Conservation (phyloP, 2,329 filamentous ascomycete genomes). For the Zymoseptoria pseudotritici region DNA sequence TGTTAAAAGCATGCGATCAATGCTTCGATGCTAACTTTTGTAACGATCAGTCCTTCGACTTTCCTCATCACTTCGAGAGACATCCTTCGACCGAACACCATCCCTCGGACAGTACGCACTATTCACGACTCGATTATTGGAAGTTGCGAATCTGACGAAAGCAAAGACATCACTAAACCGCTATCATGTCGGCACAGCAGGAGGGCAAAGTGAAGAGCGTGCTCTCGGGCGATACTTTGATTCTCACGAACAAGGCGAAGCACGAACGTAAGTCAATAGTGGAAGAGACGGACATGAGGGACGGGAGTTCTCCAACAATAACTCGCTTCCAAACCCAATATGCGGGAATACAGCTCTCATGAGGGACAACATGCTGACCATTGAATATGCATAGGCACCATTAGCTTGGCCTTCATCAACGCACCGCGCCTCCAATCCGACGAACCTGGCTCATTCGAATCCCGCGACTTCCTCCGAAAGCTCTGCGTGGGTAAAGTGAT, state of each 20-base stretch:
- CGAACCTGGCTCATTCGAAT: slow-evolving; percentile 79
- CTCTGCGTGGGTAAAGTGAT: slow-evolving; percentile 79
- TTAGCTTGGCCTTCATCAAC: slow-evolving; percentile 87
- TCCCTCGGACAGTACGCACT: not conserved
- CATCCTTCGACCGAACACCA: not conserved
- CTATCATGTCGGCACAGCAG: slow-evolving; percentile 36
- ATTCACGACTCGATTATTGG: not conserved
- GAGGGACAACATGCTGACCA: not conserved
- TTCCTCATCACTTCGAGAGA: not conserved
- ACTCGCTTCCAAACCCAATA: no score
- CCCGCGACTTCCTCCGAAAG: slow-evolving; percentile 83
- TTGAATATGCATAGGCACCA: slow-evolving; percentile 35
- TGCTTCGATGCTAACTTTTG: not conserved
- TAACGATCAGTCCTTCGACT: not conserved
- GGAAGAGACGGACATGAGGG: not conserved
- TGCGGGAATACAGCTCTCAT: not conserved
- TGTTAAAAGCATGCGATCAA: not conserved
- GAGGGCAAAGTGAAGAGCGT: slow-evolving; percentile 84
- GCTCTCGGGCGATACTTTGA: slow-evolving; percentile 83
- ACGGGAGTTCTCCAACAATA: no score
- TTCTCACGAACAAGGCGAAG: slow-evolving; percentile 74
- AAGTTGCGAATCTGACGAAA: not conserved
- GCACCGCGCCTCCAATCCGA: slow-evolving; percentile 57
- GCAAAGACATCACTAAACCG: not conserved
- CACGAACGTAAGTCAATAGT: slow-evolving; percentile 55